A percentile compares a stretch with the other conserved stretches of the same genome.
Conservation (phyloP, 176 grass and related monocot species). For the Aegilops longissima region DNA sequence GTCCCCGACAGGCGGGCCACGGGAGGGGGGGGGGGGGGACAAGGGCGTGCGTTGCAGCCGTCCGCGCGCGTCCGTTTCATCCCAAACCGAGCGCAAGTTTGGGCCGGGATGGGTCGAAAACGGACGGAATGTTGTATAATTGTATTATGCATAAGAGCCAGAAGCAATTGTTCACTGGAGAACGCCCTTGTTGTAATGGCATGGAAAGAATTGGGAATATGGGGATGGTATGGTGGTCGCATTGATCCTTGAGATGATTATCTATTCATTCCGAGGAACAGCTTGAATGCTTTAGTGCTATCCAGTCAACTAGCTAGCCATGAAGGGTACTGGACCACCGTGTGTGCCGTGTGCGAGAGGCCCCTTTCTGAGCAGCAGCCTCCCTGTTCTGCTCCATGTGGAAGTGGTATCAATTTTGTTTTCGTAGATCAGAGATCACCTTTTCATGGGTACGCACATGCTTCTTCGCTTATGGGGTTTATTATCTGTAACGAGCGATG, state of each 20-base stretch:
- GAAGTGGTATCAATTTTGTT: neutral
- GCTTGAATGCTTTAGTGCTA: neutral
- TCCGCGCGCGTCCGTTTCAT: too few relatives aligned
- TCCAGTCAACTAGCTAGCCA: neutral
- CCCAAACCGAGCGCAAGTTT: too few relatives aligned
- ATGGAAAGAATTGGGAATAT: conserved; percentile 8
- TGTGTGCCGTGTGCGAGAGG: neutral
- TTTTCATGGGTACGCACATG: neutral
- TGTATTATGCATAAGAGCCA: conserved; percentile 27
- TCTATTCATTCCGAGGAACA: conserved; percentile 7
- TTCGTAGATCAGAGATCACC: neutral
- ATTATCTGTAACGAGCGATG: neutral
- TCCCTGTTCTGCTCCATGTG: neutral
- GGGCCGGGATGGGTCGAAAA: too few relatives aligned
- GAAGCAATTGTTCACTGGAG: conserved; percentile 9
- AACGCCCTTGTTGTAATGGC: neutral
- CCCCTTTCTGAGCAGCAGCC: neutral
- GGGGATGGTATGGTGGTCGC: neutral
- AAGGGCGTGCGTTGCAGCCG: too few relatives aligned
- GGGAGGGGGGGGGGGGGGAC: too few relatives aligned
- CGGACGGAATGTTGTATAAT: conserved; percentile 3
- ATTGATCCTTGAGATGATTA: neutral
- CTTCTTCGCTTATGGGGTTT: neutral
- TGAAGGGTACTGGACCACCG: conserved; percentile 11
- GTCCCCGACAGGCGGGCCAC: too few relatives aligned